Conservation (phyloP, 192 early-diverging fungal species). For the Gigaspora rosea region DNA sequence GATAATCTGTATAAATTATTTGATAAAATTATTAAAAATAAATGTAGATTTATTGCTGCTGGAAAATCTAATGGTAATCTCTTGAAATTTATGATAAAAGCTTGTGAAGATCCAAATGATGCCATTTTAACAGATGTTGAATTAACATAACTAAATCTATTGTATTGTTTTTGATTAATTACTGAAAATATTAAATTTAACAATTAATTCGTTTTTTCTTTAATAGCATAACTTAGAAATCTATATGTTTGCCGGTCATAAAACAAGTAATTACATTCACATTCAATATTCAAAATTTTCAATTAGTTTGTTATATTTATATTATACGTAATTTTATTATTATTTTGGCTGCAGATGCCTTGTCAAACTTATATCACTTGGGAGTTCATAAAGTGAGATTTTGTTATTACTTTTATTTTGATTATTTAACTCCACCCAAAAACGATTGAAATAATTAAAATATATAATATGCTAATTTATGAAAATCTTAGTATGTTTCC, state of each 20-base stretch:
- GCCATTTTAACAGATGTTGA: background rate
- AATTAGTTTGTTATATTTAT: background rate
- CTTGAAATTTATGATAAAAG: background rate
- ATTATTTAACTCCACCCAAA: background rate
- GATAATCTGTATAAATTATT: background rate
- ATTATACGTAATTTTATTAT: background rate
- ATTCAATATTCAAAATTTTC: background rate
- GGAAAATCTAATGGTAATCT: background rate
- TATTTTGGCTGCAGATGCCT: background rate
- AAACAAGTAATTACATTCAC: background rate
- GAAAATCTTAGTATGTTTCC: constrained; percentile 1
- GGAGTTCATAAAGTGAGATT: background rate
- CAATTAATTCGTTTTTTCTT: background rate
- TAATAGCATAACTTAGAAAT: background rate
- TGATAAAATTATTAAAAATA: background rate
- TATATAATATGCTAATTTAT: constrained; percentile 1
- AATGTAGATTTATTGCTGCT: background rate
- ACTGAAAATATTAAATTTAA: background rate
- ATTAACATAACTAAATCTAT: background rate
- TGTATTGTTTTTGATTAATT: background rate
- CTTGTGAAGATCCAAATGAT: background rate
- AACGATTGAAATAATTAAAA: background rate
- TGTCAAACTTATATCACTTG: background rate
- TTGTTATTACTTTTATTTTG: background rate
- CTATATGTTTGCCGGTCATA: constrained; percentile 1